Conservation (phyloP, 139 green algal genomes). For the Chlorokybus atmophyticus region DNA sequence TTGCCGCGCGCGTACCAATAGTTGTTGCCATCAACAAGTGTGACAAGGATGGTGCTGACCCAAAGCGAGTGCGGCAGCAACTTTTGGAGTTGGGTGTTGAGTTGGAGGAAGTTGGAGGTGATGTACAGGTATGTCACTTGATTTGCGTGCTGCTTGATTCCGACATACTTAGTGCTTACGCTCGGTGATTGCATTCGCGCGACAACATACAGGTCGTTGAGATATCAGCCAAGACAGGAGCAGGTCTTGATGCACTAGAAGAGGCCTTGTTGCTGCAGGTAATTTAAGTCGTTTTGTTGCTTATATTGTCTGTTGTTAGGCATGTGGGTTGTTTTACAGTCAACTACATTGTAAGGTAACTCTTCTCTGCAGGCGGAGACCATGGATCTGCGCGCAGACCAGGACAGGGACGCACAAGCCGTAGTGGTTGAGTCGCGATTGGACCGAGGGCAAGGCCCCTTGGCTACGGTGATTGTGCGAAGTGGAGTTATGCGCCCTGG, state of each 20-base stretch:
- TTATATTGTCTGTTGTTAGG: no score
- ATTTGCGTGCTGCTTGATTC: background rate
- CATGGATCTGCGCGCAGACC: slow-evolving; percentile 56
- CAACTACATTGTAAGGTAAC: no score
- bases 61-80: slow-evolving; percentile 44
- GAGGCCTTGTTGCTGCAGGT: slow-evolving; percentile 74
- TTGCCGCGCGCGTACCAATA: slow-evolving; percentile 35
- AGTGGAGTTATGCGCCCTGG: slow-evolving; percentile 45
- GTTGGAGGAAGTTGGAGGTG: slow-evolving; percentile 71
- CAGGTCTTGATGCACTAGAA: slow-evolving; percentile 62
- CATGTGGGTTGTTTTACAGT: no score
- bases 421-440: slow-evolving; percentile 68
- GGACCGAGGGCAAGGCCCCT: slow-evolving; percentile 39
- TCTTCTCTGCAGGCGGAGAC: slow-evolving; percentile 73
- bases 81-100: slow-evolving; percentile 58
- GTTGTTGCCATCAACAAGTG: slow-evolving; percentile 29
- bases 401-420: slow-evolving; percentile 36
- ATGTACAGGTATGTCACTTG: slow-evolving; percentile 38
- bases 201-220: slow-evolving; percentile 37
- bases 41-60: slow-evolving; percentile 29
- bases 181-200: background rate
- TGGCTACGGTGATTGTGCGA: slow-evolving; percentile 62
- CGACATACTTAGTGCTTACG: background rate
- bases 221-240: slow-evolving; percentile 36
- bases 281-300: no score